Base-by-base conservation (phyloP, 164 flowering plant species). In the Vitis rupestris region DNA sequence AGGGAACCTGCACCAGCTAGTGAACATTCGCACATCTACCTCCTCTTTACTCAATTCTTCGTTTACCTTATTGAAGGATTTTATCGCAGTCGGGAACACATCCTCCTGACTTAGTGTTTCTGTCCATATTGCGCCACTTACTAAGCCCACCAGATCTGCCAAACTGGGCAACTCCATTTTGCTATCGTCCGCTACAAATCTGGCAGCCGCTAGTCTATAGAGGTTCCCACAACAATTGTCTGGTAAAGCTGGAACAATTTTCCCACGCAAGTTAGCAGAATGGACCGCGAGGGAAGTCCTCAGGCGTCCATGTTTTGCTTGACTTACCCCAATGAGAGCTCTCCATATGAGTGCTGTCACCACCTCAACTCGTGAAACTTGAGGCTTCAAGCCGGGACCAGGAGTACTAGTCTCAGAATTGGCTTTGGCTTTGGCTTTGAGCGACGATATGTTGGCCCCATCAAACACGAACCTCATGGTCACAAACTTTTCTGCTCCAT, bases 381-480 rank as follows among this genome's bases (percentile, higher is more conserved):
- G 55, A 15, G 2, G 53, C 12, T 71, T 55, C 8, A 13, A 2
- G 3, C 54, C 19, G 11, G 58, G 54, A 17, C 11, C 67, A 48
- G 13, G 17, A 19, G 17, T 23, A 23, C 23, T 23, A 23, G 23
- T 23, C 23, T 23, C 23, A 23, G 23, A 23, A 23, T 23, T 23
- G 23, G 23, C 23, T 23, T 23, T 23, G 23, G 23, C 56, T 65
- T 15, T 31, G 23, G 66, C 66, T 31, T 57, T 52, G 3, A 75
- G 53, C 1, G 5, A 54, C 9, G 52, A 13, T 59, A 75, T 59
- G 3, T 53, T 67, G 0, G 30, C 30, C 11, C 14, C 61, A 54
- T 31, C 9, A 29, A 75, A 66, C 0, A 66, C 31, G 17, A 75
- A 75, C 48, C 66, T 70, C 70, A 37, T 75, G 5, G 74, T 70